Evolutionary conservation across 345 rosid species (phyloP), one percentile per base, ranked within the genome.

Genomic region (Citrus glauca): DNA sequence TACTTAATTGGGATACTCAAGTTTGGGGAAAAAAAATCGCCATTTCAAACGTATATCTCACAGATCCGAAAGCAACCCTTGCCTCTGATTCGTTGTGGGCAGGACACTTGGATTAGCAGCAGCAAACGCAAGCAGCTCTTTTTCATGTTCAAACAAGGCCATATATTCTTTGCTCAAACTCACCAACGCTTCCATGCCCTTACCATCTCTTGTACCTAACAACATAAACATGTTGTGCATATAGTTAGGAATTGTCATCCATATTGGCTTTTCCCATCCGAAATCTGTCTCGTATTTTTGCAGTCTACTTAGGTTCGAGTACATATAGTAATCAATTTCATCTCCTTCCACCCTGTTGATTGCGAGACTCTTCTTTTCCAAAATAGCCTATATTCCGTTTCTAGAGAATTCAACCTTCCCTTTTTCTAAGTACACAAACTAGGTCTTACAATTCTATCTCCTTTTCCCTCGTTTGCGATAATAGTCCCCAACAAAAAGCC

Each of bases 211-310:
- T 66, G 73, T 27, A 14, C 56, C 68, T 57, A 79, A 19, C 61
- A 73, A 55, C 22, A 56, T 35, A 42, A 79, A 16, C 19, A 65
- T 67, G n/a, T 35, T 73, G 6, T 20, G 3, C 30, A 0, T 30
- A 6, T 1, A 7, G 73, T 9, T 60, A 38, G 83, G 81, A 59
- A 78, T 4, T 28, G 56, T 82, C 0, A 71, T 65, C 88, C 90
- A 87, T 14, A 62, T 77, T 63, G 86, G 85, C 61, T 85, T 85
- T 6, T 86, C 86, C 83, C 82, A 85, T 60, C 88, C 88, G 57
- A 87, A 85, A 83, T 87, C 85, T 1, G 78, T 53, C 5, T 85
- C 85, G 9, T 85, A 81, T 1, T 75, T 11, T 82, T 80, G 59
- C 77, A 87, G 77, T 82, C 85, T 70, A 59, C 85, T 79, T 76